These are phyloP conservation scores for Salix exigua DNA, from an alignment of 345 rosid genomes.

Conservation along the genomic window DNA sequence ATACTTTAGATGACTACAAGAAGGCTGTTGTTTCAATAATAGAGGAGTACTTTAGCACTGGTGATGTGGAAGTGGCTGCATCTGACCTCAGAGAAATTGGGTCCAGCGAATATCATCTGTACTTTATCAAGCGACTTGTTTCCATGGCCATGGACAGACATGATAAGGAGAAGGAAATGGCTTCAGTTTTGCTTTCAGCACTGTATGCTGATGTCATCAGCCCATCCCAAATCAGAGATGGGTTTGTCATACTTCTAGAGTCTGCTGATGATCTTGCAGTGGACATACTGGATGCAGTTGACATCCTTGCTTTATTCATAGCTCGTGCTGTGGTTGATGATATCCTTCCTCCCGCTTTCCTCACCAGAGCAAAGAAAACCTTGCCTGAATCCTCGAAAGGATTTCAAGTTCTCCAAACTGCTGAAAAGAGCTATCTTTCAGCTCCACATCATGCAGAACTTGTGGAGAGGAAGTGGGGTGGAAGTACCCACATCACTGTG, in stretches of 20 bases:
- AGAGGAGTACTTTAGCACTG: slow-evolving; percentile 88
- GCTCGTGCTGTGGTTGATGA: slow-evolving; percentile 98
- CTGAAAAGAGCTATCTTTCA: slow-evolving; percentile 93
- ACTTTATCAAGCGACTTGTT: slow-evolving; percentile 82
- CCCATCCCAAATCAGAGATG: slow-evolving; percentile 87
- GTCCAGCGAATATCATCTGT: slow-evolving; percentile 81
- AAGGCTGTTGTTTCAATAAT: slow-evolving; percentile 75
- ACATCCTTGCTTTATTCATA: slow-evolving; percentile 81
- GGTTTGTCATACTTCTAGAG: slow-evolving; percentile 92
- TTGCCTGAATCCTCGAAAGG: slow-evolving; percentile 79
- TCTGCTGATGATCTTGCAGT: slow-evolving; percentile 94
- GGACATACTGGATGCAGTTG: slow-evolving; percentile 86
- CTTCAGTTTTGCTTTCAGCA: slow-evolving; percentile 87
- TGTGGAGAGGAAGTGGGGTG: slow-evolving; percentile 98
- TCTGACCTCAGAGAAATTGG: slow-evolving; percentile 96
- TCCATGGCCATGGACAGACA: slow-evolving; percentile 99
- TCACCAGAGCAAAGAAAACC: slow-evolving; percentile 70
- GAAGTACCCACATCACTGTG: slow-evolving; percentile 83
- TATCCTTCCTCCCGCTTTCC: slow-evolving; percentile 88
- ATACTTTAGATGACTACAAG: slow-evolving; percentile 92
- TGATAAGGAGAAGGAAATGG: slow-evolving; percentile 99
- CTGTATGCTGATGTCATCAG: slow-evolving; percentile 87
- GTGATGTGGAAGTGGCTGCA: slow-evolving; percentile 87
- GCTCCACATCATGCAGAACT: slow-evolving; percentile 99
- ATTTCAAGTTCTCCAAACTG: slow-evolving; percentile 71